A percentile compares a stretch with the other conserved stretches of the same genome.
Evolutionary conservation across 805 yeast species (phyloP).

Genomic region (Schizosaccharomyces osmophilus): DNA sequence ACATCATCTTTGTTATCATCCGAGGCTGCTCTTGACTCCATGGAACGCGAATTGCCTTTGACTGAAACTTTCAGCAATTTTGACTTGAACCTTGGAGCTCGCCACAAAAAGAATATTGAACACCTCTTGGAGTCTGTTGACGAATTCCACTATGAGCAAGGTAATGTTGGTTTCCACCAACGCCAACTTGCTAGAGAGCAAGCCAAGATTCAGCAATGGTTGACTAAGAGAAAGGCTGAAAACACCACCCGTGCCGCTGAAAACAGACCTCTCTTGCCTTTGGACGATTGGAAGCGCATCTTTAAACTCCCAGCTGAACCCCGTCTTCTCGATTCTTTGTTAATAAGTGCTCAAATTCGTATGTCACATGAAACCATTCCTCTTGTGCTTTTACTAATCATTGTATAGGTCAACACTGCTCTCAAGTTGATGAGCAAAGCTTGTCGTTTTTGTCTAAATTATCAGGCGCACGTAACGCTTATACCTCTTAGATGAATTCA

Average conservation of each 20-base stretch:
- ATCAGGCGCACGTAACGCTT: conserved; percentile 20
- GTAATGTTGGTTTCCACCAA: conserved; percentile 60
- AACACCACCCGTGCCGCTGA: conserved; percentile 33
- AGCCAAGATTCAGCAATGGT: conserved; percentile 50
- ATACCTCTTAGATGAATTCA: not conserved
- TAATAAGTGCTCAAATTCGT: conserved; percentile 35
- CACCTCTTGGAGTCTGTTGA: conserved; percentile 44
- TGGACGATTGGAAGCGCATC: conserved; percentile 36
- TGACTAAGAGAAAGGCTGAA: conserved; percentile 27
- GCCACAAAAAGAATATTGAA: conserved; percentile 26
- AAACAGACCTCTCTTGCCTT: conserved; percentile 25
- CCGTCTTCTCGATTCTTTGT: conserved; percentile 45
- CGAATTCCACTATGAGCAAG: conserved; percentile 52
- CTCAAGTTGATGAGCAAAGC: conserved; percentile 45
- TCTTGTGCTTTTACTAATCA: not conserved
- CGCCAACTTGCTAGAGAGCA: conserved; percentile 48
- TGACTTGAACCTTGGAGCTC: conserved; percentile 19
- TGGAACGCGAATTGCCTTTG: conserved; percentile 12
- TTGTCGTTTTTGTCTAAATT: conserved; percentile 41
- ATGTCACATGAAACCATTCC: not conserved
- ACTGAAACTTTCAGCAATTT: conserved; percentile 11
- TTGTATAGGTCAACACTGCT: conserved; percentile 30
- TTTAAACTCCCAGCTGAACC: conserved; percentile 54
- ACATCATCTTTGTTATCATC: conserved; percentile 6
- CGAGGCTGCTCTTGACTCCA: conserved; percentile 6